A percentile compares a stretch with the other conserved stretches of the same genome.
These are phyloP conservation scores for Penicillium cinerascens DNA, from an alignment of 495 filamentous ascomycete species.

Conservation along the genomic window DNA sequence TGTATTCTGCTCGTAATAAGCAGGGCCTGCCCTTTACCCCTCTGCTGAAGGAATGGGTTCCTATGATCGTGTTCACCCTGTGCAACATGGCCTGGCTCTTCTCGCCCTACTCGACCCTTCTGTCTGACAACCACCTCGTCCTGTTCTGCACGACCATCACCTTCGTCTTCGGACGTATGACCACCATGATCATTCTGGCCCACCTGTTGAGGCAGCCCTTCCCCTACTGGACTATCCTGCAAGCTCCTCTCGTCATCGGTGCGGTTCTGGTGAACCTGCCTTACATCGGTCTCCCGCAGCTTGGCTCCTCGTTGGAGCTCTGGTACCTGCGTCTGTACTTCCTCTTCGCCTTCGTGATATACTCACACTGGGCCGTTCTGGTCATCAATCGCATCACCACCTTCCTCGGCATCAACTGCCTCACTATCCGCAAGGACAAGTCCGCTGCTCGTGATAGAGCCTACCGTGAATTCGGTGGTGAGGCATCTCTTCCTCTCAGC, in stretches of 20 bases:
- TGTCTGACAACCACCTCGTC: slow-evolving; percentile 78
- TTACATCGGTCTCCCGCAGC: slow-evolving; percentile 62
- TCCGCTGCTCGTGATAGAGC: slow-evolving; percentile 35
- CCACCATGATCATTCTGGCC: slow-evolving; percentile 97
- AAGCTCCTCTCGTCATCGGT: slow-evolving; percentile 79
- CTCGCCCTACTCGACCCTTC: slow-evolving; percentile 75
- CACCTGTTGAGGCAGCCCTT: slow-evolving; percentile 92
- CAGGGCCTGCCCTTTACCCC: slow-evolving; percentile 75
- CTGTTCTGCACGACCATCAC: slow-evolving; percentile 92
- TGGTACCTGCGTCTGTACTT: slow-evolving; percentile 82
- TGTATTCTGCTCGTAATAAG: slow-evolving; percentile 67
- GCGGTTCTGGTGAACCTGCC: slow-evolving; percentile 82
- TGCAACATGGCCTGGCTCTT: slow-evolving; percentile 80
- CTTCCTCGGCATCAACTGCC: slow-evolving; percentile 88
- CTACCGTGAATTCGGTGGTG: slow-evolving; percentile 35
- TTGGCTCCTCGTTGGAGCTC: slow-evolving; percentile 60
- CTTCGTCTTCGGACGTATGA: slow-evolving; percentile 99
- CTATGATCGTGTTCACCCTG: slow-evolving; percentile 75
- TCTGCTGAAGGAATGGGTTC: slow-evolving; percentile 91
- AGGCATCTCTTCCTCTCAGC: slow-evolving; percentile 14
- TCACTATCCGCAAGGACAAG: slow-evolving; percentile 75
- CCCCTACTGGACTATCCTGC: slow-evolving; percentile 91
- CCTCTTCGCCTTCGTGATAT: slow-evolving; percentile 72
- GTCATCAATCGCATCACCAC: slow-evolving; percentile 89
- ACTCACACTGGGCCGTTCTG: slow-evolving; percentile 87